Conservation (phyloP, 2,329 filamentous ascomycete species). For the Apiospora aurea region DNA sequence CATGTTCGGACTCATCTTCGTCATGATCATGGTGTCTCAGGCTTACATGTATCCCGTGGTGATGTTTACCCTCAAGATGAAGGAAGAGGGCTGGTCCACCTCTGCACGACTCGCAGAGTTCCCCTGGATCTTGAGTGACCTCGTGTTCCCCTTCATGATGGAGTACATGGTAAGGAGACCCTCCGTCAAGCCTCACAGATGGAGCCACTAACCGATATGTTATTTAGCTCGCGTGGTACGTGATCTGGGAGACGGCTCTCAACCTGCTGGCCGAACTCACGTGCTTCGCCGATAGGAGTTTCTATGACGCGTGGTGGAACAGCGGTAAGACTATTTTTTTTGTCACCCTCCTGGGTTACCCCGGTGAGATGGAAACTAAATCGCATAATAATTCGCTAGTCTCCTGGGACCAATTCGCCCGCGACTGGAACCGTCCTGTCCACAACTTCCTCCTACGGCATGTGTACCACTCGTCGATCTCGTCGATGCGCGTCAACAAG, state of each 20-base stretch:
- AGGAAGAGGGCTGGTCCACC: slow-evolving; percentile 69
- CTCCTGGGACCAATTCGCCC: slow-evolving; percentile 78
- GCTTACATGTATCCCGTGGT: slow-evolving; percentile 80
- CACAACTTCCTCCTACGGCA: slow-evolving; percentile 80
- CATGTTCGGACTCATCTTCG: slow-evolving; percentile 74
- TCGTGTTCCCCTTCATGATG: slow-evolving; percentile 81
- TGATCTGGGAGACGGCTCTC: slow-evolving; percentile 80
- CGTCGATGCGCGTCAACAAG: slow-evolving; percentile 73
- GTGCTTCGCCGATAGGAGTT: slow-evolving; percentile 77
- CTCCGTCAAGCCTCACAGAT: neutral
- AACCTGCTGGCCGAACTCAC: slow-evolving; percentile 81
- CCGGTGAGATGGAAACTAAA: neutral
- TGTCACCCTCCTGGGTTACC: neutral
- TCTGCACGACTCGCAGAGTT: slow-evolving; percentile 69
- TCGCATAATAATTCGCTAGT: slow-evolving; percentile 41
- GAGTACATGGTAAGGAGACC: slow-evolving; percentile 66
- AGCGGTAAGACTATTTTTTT: slow-evolving; percentile 46
- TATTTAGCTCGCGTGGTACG: slow-evolving; percentile 71
- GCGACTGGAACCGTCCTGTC: slow-evolving; percentile 82
- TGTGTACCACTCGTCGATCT: slow-evolving; percentile 81
- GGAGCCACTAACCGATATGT: neutral
- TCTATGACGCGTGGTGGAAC: slow-evolving; percentile 73
- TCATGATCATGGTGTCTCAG: slow-evolving; percentile 82
- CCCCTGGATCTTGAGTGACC: slow-evolving; percentile 76
- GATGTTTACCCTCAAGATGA: slow-evolving; percentile 70